Conservation (phyloP, 139 green algal species). For the Choricystis sp. region DNA sequence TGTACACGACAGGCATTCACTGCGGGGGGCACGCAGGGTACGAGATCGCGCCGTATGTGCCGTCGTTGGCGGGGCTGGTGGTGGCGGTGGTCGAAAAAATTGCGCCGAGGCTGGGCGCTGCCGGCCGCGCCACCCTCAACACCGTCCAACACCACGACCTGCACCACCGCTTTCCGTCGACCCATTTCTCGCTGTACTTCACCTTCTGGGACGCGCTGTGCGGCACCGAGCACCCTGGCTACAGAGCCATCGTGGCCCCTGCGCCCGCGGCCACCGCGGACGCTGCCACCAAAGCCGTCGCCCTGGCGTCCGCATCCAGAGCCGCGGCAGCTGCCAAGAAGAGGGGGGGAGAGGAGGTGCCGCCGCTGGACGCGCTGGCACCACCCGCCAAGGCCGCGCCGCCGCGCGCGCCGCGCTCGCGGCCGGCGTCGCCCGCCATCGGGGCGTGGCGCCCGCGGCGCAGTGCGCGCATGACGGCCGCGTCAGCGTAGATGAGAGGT, state of each 20-base stretch:
- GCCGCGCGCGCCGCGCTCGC: too few relatives aligned
- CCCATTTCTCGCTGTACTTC: conserved; percentile 81
- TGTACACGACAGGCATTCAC: conserved; percentile 73
- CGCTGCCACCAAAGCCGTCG: too few relatives aligned
- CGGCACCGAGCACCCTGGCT: conserved; percentile 48
- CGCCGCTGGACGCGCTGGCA: too few relatives aligned
- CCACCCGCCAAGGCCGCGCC: too few relatives aligned
- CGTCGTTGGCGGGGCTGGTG: conserved; percentile 30
- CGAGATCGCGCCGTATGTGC: conserved; percentile 71
- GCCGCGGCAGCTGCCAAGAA: too few relatives aligned
- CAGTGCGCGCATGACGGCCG: too few relatives aligned
- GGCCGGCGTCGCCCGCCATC: too few relatives aligned
- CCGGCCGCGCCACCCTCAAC: conserved; percentile 36
- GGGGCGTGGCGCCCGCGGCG: too few relatives aligned
- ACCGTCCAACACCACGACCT: conserved; percentile 73
- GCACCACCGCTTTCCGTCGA: conserved; percentile 61
- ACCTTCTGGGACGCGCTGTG: conserved; percentile 71
- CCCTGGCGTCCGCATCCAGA: too few relatives aligned
- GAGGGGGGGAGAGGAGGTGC: too few relatives aligned
- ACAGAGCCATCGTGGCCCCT: conserved; percentile 24
- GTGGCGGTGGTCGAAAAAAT: not conserved
- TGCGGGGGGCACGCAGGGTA: conserved; percentile 70
- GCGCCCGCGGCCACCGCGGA: too few relatives aligned
- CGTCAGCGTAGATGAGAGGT: too few relatives aligned
- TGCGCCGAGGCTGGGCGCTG: not conserved